Evolutionary conservation across 2,329 filamentous ascomycete genomes (phyloP), one percentile per base, ranked within the genome.

Genomic region (Penicillium sclerotiorum): DNA sequence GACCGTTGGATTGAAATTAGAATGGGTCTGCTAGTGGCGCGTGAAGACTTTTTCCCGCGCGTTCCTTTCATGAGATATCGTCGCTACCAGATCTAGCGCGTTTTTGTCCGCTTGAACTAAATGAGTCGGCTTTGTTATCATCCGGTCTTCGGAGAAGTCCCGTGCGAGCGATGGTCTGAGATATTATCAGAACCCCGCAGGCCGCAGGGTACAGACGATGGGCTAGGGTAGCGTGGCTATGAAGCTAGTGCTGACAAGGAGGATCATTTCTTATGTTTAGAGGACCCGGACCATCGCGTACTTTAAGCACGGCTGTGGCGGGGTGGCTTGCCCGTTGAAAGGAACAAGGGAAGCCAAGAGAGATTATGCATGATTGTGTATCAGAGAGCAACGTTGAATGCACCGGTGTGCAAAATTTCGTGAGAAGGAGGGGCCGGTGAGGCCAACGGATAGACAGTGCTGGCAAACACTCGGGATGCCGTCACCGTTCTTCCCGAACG

Each of bases 401-500:
- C n/a, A n/a, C n/a, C n/a, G n/a, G n/a, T n/a, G n/a, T n/a, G n/a
- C n/a, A n/a, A n/a, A n/a, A n/a, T 28, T 9, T 28, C 13, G 35
- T 17, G 12, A 23, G 12, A 39, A 33, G 35, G 27, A 36, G 36
- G 35, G 33, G 23, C 17, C 38, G 36, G 23, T 36, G 25, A 45
- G 15, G 8, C n/a, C n/a, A n/a, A n/a, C n/a, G n/a, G n/a, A n/a
- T n/a, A n/a, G n/a, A n/a, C n/a, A n/a, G n/a, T n/a, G n/a, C n/a
- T n/a, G n/a, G n/a, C n/a, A n/a, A n/a, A 11, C 9, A 21, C 22
- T 38, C 49, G 41, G 28, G 27, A 39, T 42, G 12, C 52, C 52
- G 52, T 55, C 49, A 55, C 45, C 49, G 49, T 39, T 20, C 22
- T 22, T 43, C 33, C 53, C 49, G 43, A 49, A 42, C 9, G 23